These are phyloP conservation scores for Talaromyces sp. DNA, from an alignment of 2,329 filamentous ascomycete genomes.

Conservation along the genomic window DNA sequence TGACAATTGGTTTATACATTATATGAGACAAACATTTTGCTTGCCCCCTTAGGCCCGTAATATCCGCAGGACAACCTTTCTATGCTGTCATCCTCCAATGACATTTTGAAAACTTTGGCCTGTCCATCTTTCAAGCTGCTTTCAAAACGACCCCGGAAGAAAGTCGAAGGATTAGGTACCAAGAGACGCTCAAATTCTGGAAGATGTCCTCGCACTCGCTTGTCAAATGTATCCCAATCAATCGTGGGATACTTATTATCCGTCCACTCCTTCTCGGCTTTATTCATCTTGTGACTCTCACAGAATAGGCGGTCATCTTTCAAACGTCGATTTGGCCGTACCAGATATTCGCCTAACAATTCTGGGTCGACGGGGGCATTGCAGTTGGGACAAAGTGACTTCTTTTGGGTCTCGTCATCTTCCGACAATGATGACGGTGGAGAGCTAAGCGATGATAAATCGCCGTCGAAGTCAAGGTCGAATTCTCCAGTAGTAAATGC, in stretches of 20 bases:
- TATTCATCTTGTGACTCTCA: constrained; percentile 53
- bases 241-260: constrained; percentile 63
- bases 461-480: constrained; percentile 19
- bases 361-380: constrained; percentile 52
- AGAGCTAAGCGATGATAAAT: constrained; percentile 28
- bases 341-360: constrained; percentile 51
- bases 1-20: background rate
- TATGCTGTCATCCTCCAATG: constrained; percentile 39
- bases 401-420: background rate
- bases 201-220: constrained; percentile 55
- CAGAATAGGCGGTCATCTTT: constrained; percentile 53
- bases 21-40: constrained; percentile 56
- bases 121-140: constrained; percentile 53
- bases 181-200: constrained; percentile 56
- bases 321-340: constrained; percentile 29
- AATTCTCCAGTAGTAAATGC: constrained; percentile 24
- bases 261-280: constrained; percentile 48
- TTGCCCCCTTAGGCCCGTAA: constrained; percentile 71
- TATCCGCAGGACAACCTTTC: constrained; percentile 67
- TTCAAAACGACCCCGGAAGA: constrained; percentile 56
- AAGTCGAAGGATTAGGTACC: constrained; percentile 46
- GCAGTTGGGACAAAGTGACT: constrained; percentile 63
- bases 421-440: background rate
- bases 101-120: constrained; percentile 56
- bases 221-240: constrained; percentile 59